phyloP scores from a whole-genome alignment of 768 basidiomycete species.

The Lactifluus piperatus region DNA sequence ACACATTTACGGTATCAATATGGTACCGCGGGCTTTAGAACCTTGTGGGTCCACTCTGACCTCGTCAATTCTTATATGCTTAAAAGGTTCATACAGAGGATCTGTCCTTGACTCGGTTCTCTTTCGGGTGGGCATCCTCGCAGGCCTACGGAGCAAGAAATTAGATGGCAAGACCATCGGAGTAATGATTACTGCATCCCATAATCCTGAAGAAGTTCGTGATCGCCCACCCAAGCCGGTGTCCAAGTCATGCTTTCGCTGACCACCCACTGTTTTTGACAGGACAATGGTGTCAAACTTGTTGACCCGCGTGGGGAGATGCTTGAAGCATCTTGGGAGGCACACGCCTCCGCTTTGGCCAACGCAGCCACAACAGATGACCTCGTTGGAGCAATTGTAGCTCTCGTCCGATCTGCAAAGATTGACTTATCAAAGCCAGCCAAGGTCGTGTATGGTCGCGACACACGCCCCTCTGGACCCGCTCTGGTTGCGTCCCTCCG shows the following conservation, averaged over 20 bases:
- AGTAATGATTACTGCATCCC: slow-evolving; percentile 99
- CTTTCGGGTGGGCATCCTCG: slow-evolving; percentile 87
- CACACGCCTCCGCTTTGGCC: slow-evolving; percentile 75
- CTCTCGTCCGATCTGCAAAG: slow-evolving; percentile 51
- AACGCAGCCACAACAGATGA: slow-evolving; percentile 71
- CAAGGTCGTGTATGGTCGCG: slow-evolving; percentile 82
- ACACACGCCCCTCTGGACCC: slow-evolving; percentile 85
- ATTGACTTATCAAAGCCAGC: slow-evolving; percentile 77
- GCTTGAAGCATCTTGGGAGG: slow-evolving; percentile 91
- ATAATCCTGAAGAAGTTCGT: slow-evolving; percentile 88
- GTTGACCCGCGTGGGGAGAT: slow-evolving; percentile 97
- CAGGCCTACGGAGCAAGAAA: slow-evolving; percentile 83
- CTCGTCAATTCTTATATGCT: not conserved
- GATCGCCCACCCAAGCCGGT: slow-evolving; percentile 20
- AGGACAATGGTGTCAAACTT: slow-evolving; percentile 99
- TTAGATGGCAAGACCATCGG: slow-evolving; percentile 90
- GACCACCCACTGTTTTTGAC: slow-evolving; percentile 10
- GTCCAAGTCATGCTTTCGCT: not conserved
- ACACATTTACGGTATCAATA: slow-evolving; percentile 64
- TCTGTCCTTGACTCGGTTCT: slow-evolving; percentile 78
- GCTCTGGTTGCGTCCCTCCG: slow-evolving; percentile 67
- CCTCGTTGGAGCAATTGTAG: slow-evolving; percentile 57
- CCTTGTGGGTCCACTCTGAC: slow-evolving; percentile 47
- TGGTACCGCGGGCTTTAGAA: slow-evolving; percentile 94
- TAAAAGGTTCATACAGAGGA: slow-evolving; percentile 37